These are phyloP conservation scores for Astrothelium macrocarpum DNA, from an alignment of 495 filamentous ascomycete species.

Conservation along the genomic window DNA sequence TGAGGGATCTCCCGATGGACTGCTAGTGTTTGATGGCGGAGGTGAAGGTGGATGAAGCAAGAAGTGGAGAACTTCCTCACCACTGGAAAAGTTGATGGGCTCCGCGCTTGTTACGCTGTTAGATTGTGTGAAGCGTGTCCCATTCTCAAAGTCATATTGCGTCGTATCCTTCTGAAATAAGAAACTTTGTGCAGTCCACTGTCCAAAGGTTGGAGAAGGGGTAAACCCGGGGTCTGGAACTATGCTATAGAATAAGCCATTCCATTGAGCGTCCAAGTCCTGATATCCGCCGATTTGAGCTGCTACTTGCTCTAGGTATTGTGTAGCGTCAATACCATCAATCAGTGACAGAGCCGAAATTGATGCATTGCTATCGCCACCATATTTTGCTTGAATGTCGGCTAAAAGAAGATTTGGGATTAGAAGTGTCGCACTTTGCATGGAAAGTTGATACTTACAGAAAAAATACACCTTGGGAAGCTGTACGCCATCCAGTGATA, in stretches of 20 bases:
- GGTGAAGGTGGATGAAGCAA: not conserved
- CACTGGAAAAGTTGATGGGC: not conserved
- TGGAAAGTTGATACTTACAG: slow-evolving; percentile 22
- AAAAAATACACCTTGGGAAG: slow-evolving; percentile 33
- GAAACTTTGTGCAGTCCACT: not conserved
- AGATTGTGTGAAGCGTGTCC: not conserved
- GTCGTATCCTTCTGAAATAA: slow-evolving; percentile 10
- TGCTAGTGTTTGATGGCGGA: not conserved
- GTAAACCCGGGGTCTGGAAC: not conserved
- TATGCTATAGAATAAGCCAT: slow-evolving; percentile 17
- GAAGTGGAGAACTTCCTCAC: not conserved
- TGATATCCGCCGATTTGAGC: slow-evolving; percentile 21
- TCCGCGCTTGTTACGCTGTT: not conserved
- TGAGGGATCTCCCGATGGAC: not conserved
- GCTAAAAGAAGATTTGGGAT: not conserved
- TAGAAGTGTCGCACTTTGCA: not conserved
- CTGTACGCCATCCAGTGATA: slow-evolving; percentile 33
- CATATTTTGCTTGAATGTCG: not conserved
- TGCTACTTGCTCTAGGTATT: slow-evolving; percentile 13
- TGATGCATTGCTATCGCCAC: slow-evolving; percentile 18
- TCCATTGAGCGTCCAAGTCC: slow-evolving; percentile 36
- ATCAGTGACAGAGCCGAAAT: slow-evolving; percentile 26
- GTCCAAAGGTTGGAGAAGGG: not conserved
- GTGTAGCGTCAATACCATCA: slow-evolving; percentile 29
- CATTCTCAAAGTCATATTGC: slow-evolving; percentile 13